phyloP scores from a whole-genome alignment of 1,139 yeast species.

The Nematodospora anomalae region DNA sequence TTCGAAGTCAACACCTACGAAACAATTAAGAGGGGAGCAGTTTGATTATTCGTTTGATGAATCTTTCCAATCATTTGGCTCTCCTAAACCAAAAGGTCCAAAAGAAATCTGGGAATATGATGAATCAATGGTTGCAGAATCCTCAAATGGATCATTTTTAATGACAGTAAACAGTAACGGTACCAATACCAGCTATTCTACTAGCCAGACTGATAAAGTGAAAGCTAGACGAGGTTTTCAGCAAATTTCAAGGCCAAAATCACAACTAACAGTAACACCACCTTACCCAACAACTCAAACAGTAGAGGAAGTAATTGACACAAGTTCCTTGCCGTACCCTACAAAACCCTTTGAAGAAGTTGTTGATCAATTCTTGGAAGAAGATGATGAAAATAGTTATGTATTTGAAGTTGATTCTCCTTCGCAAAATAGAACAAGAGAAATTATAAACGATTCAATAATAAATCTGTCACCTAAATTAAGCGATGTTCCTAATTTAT shows the following conservation, averaged over 20 bases:
- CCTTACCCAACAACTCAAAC: slow-evolving; percentile 12
- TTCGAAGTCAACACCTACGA: not conserved
- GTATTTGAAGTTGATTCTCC: slow-evolving; percentile 11
- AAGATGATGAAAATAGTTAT: slow-evolving; percentile 4
- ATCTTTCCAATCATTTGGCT: slow-evolving; percentile 21
- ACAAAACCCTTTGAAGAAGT: slow-evolving; percentile 11
- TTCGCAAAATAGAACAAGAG: slow-evolving; percentile 10
- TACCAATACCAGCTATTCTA: not conserved
- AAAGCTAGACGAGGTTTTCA: slow-evolving; percentile 14
- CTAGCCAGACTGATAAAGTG: slow-evolving; percentile 6
- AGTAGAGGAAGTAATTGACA: not conserved
- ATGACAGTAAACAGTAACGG: not conserved
- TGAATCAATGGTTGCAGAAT: slow-evolving; percentile 2
- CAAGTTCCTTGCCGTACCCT: slow-evolving; percentile 11
- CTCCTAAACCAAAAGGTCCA: slow-evolving; percentile 48
- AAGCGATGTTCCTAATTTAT: slow-evolving; percentile 12
- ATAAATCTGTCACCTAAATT: slow-evolving; percentile 10
- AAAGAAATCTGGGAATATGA: slow-evolving; percentile 39
- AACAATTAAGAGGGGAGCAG: not conserved
- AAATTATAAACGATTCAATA: slow-evolving; percentile 10
- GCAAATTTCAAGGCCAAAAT: slow-evolving; percentile 14
- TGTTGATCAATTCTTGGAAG: slow-evolving; percentile 6
- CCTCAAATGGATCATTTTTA: slow-evolving; percentile 1
- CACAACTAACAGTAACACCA: slow-evolving; percentile 5
- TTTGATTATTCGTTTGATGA: slow-evolving; percentile 16